Evolutionary conservation across 345 rosid genomes (phyloP), one percentile per base, ranked within the genome.

Genomic region (Anastatica hierochuntica): DNA sequence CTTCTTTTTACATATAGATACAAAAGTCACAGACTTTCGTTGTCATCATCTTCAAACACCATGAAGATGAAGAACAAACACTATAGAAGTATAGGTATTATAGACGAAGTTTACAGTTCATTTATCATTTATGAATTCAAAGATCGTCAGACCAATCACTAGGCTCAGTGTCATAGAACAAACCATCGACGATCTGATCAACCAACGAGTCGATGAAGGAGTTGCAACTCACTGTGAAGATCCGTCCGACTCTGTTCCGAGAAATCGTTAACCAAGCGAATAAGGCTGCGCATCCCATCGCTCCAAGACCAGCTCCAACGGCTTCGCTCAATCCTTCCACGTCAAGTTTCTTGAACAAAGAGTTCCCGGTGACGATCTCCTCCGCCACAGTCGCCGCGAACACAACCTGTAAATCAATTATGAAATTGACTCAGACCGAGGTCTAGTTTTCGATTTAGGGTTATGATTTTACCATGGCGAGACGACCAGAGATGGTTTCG

Each of bases 401-500:
- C 53, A 84, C 89, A 20, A 90, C 69, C 96, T 90, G 74, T 63
- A 14, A 36, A 19, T 9, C 12, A 17, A 53, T 7, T 3, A 45
- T 21, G 10, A 16, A 38, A 13, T 7, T 14, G 5, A 27, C 21
- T 29, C 40, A 29, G 12, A 10, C 0, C 20, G 39, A 45, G 10
- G 14, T 24, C 24, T 6, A 14, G 15, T 16, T 1, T 21, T 39
- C 10, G 30, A 16, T 19, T 66, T 18, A 12, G 20, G 43, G 21
- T 40, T 29, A 12, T 43, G 0, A 0, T 44, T 30, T 39, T 17
- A 84, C 96, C 96, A 90, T 90, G 12, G 96, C 96, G 13, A 90
- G 78, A 29, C 98, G 75, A 11, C 98, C 98, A 1, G 92, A 82
- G 65, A 90, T 77, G 49, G 84, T 90, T 77, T 90, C 98, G 10